Percentiles rank a stretch among this genome's conserved stretches.
These are phyloP conservation scores for Trichophyton verrucosum DNA, from an alignment of 2,329 filamentous ascomycete species.

Conservation along the genomic window DNA sequence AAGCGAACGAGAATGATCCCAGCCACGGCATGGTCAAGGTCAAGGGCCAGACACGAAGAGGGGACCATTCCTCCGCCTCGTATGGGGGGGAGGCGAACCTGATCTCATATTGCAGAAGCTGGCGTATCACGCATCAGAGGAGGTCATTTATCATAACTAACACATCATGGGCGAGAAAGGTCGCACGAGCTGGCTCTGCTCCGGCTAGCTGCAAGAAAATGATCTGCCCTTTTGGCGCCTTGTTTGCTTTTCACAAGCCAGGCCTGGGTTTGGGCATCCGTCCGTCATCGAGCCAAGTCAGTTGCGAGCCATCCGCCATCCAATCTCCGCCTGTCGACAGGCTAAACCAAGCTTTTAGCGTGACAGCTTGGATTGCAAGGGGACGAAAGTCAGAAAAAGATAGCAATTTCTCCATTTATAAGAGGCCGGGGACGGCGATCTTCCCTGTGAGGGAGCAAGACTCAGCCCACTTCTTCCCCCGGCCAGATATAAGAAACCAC, in stretches of 20 bases:
- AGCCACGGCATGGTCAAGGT: slow-evolving; percentile 1
- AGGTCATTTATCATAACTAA: too few relatives aligned
- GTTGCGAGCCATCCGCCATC: background rate
- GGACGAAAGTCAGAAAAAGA: background rate
- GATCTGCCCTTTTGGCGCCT: background rate
- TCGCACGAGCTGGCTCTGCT: background rate
- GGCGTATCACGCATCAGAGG: too few relatives aligned
- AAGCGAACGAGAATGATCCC: background rate
- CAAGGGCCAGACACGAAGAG: background rate
- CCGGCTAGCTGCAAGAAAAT: background rate
- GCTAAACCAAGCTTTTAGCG: background rate
- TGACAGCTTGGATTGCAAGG: background rate
- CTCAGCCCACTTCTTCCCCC: too few relatives aligned
- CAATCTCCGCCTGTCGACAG: background rate
- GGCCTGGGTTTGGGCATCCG: background rate
- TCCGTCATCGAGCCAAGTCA: too few relatives aligned
- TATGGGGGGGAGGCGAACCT: too few relatives aligned
- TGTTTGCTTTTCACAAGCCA: background rate
- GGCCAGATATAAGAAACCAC: too few relatives aligned
- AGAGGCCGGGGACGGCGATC: background rate
- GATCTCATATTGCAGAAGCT: too few relatives aligned
- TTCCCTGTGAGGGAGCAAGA: background rate
- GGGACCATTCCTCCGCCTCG: background rate
- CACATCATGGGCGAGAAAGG: background rate
- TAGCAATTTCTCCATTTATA: background rate